Evolutionary conservation across 2,329 filamentous ascomycete genomes (phyloP).

Genomic region (Coleophoma cylindrospora): DNA sequence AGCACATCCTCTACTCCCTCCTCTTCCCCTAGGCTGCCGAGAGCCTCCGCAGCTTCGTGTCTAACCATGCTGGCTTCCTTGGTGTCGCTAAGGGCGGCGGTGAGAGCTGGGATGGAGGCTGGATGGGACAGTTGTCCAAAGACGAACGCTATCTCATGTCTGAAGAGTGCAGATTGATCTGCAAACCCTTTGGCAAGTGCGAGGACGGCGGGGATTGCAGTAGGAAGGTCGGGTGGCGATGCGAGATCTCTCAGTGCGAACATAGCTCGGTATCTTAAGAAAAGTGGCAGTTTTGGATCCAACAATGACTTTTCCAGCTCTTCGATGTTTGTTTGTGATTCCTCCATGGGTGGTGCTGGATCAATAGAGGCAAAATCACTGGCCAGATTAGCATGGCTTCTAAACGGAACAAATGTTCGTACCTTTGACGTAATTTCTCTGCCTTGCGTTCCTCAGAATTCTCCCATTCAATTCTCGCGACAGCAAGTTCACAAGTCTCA

Average conservation of each 20-base stretch:
- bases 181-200: conserved; percentile 81
- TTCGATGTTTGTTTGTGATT: conserved; percentile 60
- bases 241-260: conserved; percentile 93
- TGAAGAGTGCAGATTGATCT: conserved; percentile 87
- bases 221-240: conserved; percentile 85
- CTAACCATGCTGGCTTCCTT: conserved; percentile 93
- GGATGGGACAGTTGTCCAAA: conserved; percentile 96
- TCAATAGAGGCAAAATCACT: conserved; percentile 96
- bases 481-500: conserved; percentile 95
- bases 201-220: conserved; percentile 79
- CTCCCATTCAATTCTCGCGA: conserved; percentile 92
- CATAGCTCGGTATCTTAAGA: conserved; percentile 95
- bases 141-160: conserved; percentile 97
- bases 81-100: conserved; percentile 69
- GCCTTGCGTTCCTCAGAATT: conserved; percentile 64
- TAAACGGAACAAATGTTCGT: conserved; percentile 21
- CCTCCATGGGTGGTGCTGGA: conserved; percentile 81
- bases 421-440: conserved; percentile 82
- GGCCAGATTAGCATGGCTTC: conserved; percentile 14
- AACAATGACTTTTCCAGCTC: conserved; percentile 74
- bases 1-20: conserved; percentile 86
- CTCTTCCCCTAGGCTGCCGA: conserved; percentile 90
- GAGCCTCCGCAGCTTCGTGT: conserved; percentile 93
- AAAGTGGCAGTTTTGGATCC: conserved; percentile 74
- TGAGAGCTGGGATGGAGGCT: conserved; percentile 89